Conservation (phyloP, 1,284 basidiomycete genomes). For the Ceratobasidium sp. region DNA sequence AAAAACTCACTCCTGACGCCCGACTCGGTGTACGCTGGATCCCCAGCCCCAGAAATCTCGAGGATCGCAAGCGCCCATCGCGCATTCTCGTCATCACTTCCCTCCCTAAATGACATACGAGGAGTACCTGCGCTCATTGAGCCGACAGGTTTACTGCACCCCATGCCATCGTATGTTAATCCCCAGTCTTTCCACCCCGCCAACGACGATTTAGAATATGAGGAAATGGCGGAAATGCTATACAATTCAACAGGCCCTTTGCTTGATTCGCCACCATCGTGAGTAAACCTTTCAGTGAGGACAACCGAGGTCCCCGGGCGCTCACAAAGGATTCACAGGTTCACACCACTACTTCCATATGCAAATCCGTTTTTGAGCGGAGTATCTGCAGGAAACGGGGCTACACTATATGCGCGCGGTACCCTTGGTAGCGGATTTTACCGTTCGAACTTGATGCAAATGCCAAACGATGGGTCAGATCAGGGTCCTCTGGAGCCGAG, state of each 20-base stretch:
- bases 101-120: neutral
- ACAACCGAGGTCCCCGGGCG: neutral
- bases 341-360: constrained; percentile 8
- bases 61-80: neutral
- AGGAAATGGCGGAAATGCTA: constrained; percentile 31
- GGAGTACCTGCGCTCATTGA: neutral
- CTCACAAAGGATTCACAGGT: constrained; percentile 9
- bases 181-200: neutral
- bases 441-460: neutral
- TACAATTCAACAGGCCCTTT: constrained; percentile 24
- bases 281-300: neutral
- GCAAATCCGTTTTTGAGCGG: constrained; percentile 11
- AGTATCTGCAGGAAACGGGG: neutral
- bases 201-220: constrained; percentile 10
- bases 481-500: neutral
- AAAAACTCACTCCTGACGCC: neutral
- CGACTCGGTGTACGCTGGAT: neutral
- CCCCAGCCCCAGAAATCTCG: neutral
- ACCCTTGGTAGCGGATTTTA: neutral
- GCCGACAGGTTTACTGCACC: neutral
- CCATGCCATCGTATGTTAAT: neutral
- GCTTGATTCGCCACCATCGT: constrained; percentile 3
- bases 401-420: constrained; percentile 14
- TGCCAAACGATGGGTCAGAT: neutral
- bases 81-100: neutral